phyloP scores from a whole-genome alignment of 108 stramenopile species.

The Mayamaea pseudoterrestris region DNA sequence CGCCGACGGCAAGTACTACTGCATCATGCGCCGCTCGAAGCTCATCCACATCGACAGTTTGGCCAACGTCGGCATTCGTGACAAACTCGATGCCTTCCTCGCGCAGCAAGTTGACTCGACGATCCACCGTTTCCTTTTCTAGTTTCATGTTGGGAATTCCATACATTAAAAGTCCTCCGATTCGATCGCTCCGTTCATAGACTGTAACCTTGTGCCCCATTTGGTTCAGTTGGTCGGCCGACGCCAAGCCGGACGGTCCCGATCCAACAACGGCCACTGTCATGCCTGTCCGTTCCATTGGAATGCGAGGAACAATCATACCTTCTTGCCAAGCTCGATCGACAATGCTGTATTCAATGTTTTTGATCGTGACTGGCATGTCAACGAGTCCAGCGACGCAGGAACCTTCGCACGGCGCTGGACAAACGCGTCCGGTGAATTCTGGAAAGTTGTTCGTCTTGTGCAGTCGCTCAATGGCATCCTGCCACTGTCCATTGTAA shows the following conservation, averaged over 20 bases:
- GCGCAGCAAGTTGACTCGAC: constrained; percentile 83
- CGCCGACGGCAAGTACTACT: constrained; percentile 76
- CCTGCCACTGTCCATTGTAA: constrained; percentile 89
- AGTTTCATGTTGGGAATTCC: constrained; percentile 99
- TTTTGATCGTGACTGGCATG: constrained; percentile 92
- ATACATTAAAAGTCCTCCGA: constrained; percentile 95
- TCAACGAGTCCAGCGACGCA: constrained; percentile 95
- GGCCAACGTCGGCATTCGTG: constrained; percentile 88
- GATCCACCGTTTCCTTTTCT: constrained; percentile 92
- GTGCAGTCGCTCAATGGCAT: constrained; percentile 88
- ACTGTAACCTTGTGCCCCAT: constrained; percentile 96
- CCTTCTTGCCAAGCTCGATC: constrained; percentile 92
- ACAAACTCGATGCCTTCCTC: constrained; percentile 96
- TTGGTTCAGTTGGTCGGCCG: constrained; percentile 91
- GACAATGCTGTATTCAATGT: constrained; percentile 95
- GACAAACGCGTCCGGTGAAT: constrained; percentile 95
- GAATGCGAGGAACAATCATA: constrained; percentile 82
- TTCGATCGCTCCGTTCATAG: constrained; percentile 87
- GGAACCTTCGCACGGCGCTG: constrained; percentile 95
- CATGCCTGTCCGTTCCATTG: constrained; percentile 85
- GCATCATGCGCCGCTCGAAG: constrained; percentile 80
- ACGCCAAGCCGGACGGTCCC: constrained; percentile 87
- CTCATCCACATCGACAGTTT: constrained; percentile 86
- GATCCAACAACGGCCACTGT: constrained; percentile 91
- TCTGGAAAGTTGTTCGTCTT: constrained; percentile 99